A percentile compares a stretch with the other conserved stretches of the same genome.
Evolutionary conservation across 495 filamentous ascomycete genomes (phyloP).

Genomic region (Friedmanniomyces simplex): DNA sequence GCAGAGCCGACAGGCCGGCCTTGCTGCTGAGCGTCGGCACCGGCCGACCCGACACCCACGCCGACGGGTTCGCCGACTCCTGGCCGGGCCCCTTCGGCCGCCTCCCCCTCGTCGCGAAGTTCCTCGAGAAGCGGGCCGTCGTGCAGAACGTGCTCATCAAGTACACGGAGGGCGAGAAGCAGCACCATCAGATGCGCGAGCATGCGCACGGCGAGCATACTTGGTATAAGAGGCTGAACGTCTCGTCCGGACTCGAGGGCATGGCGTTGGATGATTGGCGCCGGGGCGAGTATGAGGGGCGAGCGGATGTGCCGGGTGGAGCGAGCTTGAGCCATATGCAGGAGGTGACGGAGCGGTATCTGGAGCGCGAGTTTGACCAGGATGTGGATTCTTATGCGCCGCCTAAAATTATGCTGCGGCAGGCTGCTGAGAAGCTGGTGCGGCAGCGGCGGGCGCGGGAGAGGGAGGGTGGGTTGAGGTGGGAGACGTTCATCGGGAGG

Average conservation of each 20-base stretch:
- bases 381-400: conserved; percentile 30
- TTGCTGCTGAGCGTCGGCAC: conserved; percentile 33
- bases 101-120: conserved; percentile 26
- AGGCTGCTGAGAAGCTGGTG: conserved; percentile 34
- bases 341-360: conserved; percentile 24
- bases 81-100: conserved; percentile 33
- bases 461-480: conserved; percentile 23
- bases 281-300: conserved; percentile 21
- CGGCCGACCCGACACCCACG: conserved; percentile 28
- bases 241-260: conserved; percentile 27
- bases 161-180: conserved; percentile 35
- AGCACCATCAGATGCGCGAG: conserved; percentile 31
- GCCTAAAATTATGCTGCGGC: conserved; percentile 28
- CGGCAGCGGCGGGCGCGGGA: conserved; percentile 30
- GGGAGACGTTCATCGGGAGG: conserved; percentile 29
- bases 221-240: conserved; percentile 37
- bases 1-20: conserved; percentile 24
- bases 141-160: conserved; percentile 36
- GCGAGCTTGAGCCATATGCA: conserved; percentile 29
- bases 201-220: conserved; percentile 30
- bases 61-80: conserved; percentile 30
- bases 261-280: conserved; percentile 34
- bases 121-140: conserved; percentile 35
- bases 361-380: conserved; percentile 25
- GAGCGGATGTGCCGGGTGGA: conserved; percentile 18